Base-by-base conservation (phyloP, 1,139 yeast genomes). In the Geotrichum carabidarum region DNA sequence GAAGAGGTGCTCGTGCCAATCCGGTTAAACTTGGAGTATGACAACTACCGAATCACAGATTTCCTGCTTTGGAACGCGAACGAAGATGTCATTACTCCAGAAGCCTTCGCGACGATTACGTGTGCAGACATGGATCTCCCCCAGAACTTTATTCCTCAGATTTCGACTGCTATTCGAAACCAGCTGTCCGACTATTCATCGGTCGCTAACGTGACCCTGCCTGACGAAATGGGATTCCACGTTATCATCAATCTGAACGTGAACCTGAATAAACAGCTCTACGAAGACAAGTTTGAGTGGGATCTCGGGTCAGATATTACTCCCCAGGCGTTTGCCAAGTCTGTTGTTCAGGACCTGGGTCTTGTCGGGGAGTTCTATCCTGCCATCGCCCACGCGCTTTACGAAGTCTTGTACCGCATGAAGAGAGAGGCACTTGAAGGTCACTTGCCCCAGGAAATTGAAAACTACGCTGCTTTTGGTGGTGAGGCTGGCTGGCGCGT, bases 201-300 rank as follows among this genome's bases (percentile, higher is more conserved):
- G 17, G 74, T 80, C 17, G 82, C 89, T 17, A 81, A 83, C 44
- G 77, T 86, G 30, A 82, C 84, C 30, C 72, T 83, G 4, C 86
- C 87, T 9, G 71, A 68, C n/a, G 85, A 82, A 38, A 81, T 81
- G 59, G 85, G 81, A 52, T 70, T 83, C 37, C 94, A 86, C 63
- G 95, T 88, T 4, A 78, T 93, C 6, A 79, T 93, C 44, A 88
- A 89, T 60, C 71, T 93, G 51, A 84, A 94, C 12, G 90, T 94
- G 44, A 89, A 86, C 67, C 75, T 93, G 59, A 90, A 90, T 63
- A 87, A 87, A 65, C 84, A 84, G 63, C 77, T 91, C 49, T 89
- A 85, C 65, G 96, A 91, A 64, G 99, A 93, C 71, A 86, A 87
- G 66, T 85, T 93, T 62, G 99, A 93, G 69, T 93, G 99, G 98